phyloP scores from a whole-genome alignment of 768 basidiomycete species.

The Amanita molliuscula region DNA sequence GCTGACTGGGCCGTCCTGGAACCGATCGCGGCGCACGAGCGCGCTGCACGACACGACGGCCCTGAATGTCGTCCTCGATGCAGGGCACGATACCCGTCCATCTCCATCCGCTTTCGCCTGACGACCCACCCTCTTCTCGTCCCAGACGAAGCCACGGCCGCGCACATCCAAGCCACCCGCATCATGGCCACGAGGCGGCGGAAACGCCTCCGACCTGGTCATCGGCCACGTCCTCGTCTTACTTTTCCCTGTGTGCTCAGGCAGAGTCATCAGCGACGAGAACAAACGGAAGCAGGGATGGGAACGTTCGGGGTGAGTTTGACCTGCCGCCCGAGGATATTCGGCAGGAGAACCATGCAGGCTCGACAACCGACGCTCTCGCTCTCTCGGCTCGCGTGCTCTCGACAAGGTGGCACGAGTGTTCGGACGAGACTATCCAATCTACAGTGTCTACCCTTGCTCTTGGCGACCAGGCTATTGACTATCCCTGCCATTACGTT shows the following conservation, averaged over 20 bases:
- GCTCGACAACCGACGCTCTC: not conserved
- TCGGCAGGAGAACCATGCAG: no score
- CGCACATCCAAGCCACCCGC: constrained; percentile 12
- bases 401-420: constrained; percentile 66
- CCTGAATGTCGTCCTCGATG: constrained; percentile 3
- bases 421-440: constrained; percentile 67
- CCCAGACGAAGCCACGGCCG: constrained; percentile 3
- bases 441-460: constrained; percentile 43
- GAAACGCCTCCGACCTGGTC: not conserved
- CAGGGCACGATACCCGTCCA: constrained; percentile 41
- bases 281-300: constrained; percentile 22
- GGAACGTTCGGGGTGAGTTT: constrained; percentile 50
- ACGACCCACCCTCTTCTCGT: constrained; percentile 19
- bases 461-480: constrained; percentile 22
- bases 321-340: no score
- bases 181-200: not conserved
- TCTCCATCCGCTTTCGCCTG: constrained; percentile 61
- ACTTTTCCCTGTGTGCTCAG: no score
- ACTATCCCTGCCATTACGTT: constrained; percentile 56
- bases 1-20: not conserved
- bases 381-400: constrained; percentile 26
- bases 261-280: not conserved
- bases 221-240: no score
- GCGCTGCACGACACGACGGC: not conserved
- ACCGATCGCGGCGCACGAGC: not conserved